Base-by-base conservation (phyloP, 768 basidiomycete genomes). In the Leccinum longicurvipes region DNA sequence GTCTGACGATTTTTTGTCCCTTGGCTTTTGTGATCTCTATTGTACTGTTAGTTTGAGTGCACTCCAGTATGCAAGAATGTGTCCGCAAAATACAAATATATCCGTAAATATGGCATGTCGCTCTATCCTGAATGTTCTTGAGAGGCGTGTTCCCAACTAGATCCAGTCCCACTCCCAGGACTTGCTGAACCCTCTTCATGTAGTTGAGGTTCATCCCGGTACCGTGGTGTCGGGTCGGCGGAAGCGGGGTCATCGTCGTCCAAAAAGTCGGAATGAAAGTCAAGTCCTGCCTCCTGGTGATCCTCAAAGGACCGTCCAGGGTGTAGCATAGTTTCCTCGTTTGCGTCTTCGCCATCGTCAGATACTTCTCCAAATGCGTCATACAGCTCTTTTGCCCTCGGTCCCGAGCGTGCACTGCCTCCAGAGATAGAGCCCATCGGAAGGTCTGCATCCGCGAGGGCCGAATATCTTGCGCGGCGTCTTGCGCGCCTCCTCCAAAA, bases 321-420 rank as follows among this genome's bases (percentile, higher is more conserved):
- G 6, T 79, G 77, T 50, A 95, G 74, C 28, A 80, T 81, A 0
- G 86, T 85, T 59, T 79, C 79, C 67, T 94, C 93, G 63, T 91
- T 83, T 14, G 75, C 84, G 50, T 89, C 86, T 46, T 91, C 89
- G 55, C 89, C 88, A 45, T 91, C 89, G 57, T 92, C 93, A 28
- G 87, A 89, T 25, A 86, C 80, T 66, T 93, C 93, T 32, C 93
- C 93, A 73, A 98, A 98, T 17, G 96, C 95, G 72, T 98, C 94
- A 65, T 98, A 98, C 58, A 99, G 68, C 72, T 98, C 96, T 74
- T 89, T 89, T 49, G 93, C 89, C 49, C 86, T 79, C 34, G 79
- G 74, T 23, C 78, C 63, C 12, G 72, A 50, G 17, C 59, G 61
- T 53, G 45, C 60, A 27, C 75, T 71, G 4, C 74, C 66, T 23